Conservation (phyloP, 495 filamentous ascomycete species). For the Platismatia glauca region DNA sequence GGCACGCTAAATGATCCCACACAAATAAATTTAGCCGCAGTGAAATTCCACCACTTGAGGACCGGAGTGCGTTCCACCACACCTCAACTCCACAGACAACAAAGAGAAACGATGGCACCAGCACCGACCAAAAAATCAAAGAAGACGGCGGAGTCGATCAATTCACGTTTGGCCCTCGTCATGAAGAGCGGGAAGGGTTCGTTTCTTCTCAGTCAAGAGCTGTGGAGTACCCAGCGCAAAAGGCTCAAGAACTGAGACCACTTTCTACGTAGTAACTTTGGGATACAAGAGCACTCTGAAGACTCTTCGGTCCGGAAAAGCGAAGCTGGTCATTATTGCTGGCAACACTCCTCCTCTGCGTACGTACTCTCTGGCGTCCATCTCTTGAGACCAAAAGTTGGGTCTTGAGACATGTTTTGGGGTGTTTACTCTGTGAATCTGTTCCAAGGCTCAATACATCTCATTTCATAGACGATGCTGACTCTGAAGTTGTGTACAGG, state of each 20-base stretch:
- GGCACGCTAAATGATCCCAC: conserved; percentile 7
- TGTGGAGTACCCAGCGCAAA: not conserved
- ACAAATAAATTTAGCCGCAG: conserved; percentile 8
- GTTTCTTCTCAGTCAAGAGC: conserved; percentile 14
- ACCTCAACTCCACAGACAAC: not conserved
- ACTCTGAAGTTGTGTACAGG: not conserved
- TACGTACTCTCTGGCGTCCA: conserved; percentile 1
- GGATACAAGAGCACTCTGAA: conserved; percentile 97
- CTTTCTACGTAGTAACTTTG: conserved; percentile 51
- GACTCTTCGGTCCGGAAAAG: conserved; percentile 67
- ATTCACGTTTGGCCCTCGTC: conserved; percentile 80
- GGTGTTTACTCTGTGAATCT: conserved; percentile 30
- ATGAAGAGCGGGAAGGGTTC: conserved; percentile 91
- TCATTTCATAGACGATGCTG: not conserved
- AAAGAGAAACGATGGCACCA: conserved; percentile 66
- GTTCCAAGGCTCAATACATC: not conserved
- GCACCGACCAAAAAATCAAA: conserved; percentile 66
- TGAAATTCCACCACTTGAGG: not conserved
- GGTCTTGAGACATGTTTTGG: not conserved
- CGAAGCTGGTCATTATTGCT: conserved; percentile 66
- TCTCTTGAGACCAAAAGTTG: not conserved
- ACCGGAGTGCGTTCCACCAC: conserved; percentile 14
- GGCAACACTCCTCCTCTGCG: conserved; percentile 93
- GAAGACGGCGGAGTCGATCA: conserved; percentile 86
- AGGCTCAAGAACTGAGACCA: not conserved